These are phyloP conservation scores for Beauveria asiatica DNA, from an alignment of 2,329 filamentous ascomycete genomes.

Conservation along the genomic window DNA sequence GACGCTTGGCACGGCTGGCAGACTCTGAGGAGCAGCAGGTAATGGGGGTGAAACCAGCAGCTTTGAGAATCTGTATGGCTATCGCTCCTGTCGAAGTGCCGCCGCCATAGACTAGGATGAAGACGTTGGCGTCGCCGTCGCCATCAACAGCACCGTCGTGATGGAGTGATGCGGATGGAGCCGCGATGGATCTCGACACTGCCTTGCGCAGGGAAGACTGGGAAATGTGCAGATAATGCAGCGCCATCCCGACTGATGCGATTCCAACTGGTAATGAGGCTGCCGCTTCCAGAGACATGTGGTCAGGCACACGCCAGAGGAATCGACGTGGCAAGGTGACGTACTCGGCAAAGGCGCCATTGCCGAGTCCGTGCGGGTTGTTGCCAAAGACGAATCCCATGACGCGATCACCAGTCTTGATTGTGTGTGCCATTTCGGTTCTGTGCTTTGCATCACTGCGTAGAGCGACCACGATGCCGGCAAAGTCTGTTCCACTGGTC, in stretches of 20 bases:
- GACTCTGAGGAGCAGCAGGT: neutral
- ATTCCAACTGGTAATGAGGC: neutral
- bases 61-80: conserved; percentile 16
- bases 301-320: neutral
- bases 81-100: conserved; percentile 22
- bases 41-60: neutral
- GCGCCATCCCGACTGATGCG: neutral
- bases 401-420: conserved; percentile 2
- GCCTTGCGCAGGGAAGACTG: neutral
- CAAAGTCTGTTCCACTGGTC: neutral
- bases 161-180: neutral
- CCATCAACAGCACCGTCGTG: neutral
- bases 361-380: neutral
- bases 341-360: conserved; percentile 3
- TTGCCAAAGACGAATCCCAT: neutral
- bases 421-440: neutral
- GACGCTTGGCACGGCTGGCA: neutral
- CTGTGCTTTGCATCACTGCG: neutral
- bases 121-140: conserved; percentile 4
- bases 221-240: neutral
- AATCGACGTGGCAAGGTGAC: neutral
- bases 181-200: neutral
- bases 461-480: neutral
- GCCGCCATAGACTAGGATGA: conserved; percentile 22
- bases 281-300: neutral